Conservation (phyloP, 2,329 filamentous ascomycete genomes). For the Fusarium anthophilum region DNA sequence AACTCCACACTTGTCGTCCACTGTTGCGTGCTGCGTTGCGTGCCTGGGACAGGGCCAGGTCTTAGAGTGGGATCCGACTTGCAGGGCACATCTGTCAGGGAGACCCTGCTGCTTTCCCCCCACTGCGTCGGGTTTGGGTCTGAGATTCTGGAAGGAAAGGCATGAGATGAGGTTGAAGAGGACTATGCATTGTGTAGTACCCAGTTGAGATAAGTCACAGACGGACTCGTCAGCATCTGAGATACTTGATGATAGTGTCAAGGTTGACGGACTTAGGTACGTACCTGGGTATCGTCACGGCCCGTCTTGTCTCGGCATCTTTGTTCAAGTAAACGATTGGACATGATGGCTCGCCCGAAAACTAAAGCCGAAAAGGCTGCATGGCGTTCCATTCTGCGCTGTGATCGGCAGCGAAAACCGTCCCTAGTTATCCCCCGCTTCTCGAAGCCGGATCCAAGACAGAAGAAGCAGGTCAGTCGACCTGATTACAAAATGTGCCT, state of each 20-base stretch:
- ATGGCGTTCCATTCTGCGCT: conserved; percentile 27
- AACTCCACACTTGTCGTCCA: conserved; percentile 15
- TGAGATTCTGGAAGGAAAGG: neutral
- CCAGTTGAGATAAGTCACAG: neutral
- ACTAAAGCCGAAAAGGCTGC: conserved; percentile 24
- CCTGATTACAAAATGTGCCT: neutral
- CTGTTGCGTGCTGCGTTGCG: conserved; percentile 32
- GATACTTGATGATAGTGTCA: neutral
- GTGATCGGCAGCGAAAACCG: conserved; percentile 31
- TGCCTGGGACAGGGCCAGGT: conserved; percentile 11
- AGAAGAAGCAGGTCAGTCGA: conserved; percentile 14
- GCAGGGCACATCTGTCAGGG: conserved; percentile 6
- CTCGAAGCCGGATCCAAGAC: conserved; percentile 34
- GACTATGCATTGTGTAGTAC: neutral
- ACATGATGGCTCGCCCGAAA: neutral
- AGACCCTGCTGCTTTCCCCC: conserved; percentile 1
- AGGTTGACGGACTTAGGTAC: neutral
- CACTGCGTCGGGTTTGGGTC: conserved; percentile 7
- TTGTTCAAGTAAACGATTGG: conserved; percentile 18
- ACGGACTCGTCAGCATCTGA: neutral
- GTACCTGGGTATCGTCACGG: conserved; percentile 13
- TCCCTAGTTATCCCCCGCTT: conserved; percentile 29
- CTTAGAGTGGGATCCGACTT: conserved; percentile 4
- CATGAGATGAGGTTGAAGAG: neutral
- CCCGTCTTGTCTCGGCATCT: conserved; percentile 33